Conservation (phyloP, 768 basidiomycete species). For the Tricholoma flavovirens region DNA sequence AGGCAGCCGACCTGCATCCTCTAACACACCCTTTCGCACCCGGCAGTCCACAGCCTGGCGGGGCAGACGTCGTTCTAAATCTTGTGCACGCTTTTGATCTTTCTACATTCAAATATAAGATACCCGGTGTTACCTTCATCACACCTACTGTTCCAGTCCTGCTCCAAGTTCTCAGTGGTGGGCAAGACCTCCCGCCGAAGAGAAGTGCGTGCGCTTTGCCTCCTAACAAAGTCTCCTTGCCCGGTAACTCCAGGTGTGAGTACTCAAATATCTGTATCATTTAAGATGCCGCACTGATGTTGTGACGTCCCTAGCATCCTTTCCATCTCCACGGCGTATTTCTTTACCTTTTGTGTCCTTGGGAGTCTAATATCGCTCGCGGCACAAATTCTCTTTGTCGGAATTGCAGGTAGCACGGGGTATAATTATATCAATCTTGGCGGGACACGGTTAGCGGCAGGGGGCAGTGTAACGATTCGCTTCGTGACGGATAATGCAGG, state of each 20-base stretch:
- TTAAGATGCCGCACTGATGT: neutral
- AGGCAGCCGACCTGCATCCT: conserved; percentile 36
- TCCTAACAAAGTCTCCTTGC: conserved; percentile 36
- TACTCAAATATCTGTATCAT: conserved; percentile 4
- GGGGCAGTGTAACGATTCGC: conserved; percentile 42
- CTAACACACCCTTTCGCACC: conserved; percentile 20
- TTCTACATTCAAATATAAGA: conserved; percentile 11
- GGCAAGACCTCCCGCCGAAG: conserved; percentile 31
- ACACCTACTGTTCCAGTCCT: conserved; percentile 40
- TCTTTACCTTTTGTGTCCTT: neutral
- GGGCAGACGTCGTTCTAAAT: conserved; percentile 36
- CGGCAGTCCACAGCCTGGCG: conserved; percentile 25
- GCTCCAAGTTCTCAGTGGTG: conserved; percentile 44
- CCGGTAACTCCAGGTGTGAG: conserved; percentile 23
- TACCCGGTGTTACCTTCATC: conserved; percentile 26
- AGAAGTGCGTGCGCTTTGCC: conserved; percentile 41
- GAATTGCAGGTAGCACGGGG: conserved; percentile 20
- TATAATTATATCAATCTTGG: conserved; percentile 22
- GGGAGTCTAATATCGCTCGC: neutral
- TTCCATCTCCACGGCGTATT: conserved; percentile 28
- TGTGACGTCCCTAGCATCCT: conserved; percentile 16
- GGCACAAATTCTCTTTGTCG: conserved; percentile 35
- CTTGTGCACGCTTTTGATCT: conserved; percentile 22
- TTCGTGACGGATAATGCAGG: conserved; percentile 63
- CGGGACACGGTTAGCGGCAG: conserved; percentile 31